Evolutionary conservation across 352 stramenopile genomes (phyloP).

Genomic region (Globisporangium lucens): DNA sequence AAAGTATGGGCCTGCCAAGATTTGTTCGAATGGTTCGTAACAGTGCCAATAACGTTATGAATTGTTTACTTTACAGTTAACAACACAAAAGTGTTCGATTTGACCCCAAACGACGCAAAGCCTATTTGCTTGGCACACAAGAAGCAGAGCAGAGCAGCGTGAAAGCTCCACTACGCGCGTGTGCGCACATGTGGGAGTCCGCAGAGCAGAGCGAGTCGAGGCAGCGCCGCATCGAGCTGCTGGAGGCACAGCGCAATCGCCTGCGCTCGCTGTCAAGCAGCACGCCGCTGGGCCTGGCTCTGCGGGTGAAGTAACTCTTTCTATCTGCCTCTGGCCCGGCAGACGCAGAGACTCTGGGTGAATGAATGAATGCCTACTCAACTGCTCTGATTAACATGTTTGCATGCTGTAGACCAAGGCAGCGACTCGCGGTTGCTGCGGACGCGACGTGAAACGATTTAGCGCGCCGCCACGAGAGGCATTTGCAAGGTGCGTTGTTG

Average conservation of each 20-base stretch:
- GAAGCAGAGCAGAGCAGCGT: not conserved
- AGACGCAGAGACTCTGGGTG: not conserved
- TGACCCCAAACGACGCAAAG: no score
- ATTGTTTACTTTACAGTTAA: no score
- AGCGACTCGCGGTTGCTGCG: not conserved
- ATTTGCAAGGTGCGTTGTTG: conserved; percentile 32
- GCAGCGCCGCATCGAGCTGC: not conserved
- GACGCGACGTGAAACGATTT: conserved; percentile 21
- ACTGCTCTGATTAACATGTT: not conserved
- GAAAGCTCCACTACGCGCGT: not conserved
- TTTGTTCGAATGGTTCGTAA: no score
- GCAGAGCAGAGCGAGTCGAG: conserved; percentile 4
- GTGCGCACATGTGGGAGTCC: conserved; percentile 9
- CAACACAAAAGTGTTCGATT: no score
- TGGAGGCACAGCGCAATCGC: not conserved
- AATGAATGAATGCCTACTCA: not conserved
- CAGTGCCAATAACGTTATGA: no score
- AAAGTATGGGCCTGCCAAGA: no score
- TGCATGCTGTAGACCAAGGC: not conserved
- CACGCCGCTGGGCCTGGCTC: not conserved
- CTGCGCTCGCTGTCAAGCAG: not conserved
- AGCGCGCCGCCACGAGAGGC: conserved; percentile 21
- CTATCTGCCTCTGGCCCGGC: not conserved
- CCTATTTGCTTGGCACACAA: no score
- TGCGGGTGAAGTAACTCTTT: not conserved